Evolutionary conservation across 2,329 filamentous ascomycete species (phyloP).

Genomic region (Chaetomium strumarium): DNA sequence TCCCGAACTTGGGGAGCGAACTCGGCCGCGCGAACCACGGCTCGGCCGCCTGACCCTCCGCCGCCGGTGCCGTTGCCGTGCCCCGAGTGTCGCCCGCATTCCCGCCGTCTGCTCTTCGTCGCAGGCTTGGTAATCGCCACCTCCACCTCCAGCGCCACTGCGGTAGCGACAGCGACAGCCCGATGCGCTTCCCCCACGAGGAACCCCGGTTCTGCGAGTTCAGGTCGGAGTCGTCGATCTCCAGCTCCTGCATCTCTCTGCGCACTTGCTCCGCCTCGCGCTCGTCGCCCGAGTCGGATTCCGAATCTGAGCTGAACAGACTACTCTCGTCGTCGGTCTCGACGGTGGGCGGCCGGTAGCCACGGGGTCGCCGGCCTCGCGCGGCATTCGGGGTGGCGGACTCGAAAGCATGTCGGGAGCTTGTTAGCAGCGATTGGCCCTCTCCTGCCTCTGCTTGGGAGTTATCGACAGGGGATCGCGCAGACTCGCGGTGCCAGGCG

Average conservation of each 20-base stretch:
- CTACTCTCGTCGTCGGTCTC: slow-evolving; percentile 64
- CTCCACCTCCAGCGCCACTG: slow-evolving; percentile 52
- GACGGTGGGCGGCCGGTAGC: slow-evolving; percentile 76
- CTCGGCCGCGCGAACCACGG: not conserved
- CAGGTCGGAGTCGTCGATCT: slow-evolving; percentile 63
- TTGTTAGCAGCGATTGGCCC: slow-evolving; percentile 66
- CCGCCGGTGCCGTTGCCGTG: slow-evolving; percentile 22
- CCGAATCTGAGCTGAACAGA: slow-evolving; percentile 41
- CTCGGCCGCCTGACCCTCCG: not conserved
- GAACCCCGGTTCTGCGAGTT: slow-evolving; percentile 34
- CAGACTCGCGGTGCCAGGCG: slow-evolving; percentile 40
- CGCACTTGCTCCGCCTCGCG: slow-evolving; percentile 61
- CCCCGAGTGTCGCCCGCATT: slow-evolving; percentile 37
- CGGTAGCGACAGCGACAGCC: slow-evolving; percentile 46
- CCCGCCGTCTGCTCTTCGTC: not conserved
- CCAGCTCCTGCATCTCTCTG: slow-evolving; percentile 83
- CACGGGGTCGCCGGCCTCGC: slow-evolving; percentile 39
- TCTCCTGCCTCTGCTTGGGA: slow-evolving; percentile 65
- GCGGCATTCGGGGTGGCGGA: slow-evolving; percentile 29
- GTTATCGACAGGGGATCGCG: slow-evolving; percentile 50
- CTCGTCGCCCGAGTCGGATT: slow-evolving; percentile 39
- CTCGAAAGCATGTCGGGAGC: slow-evolving; percentile 39
- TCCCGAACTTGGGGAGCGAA: slow-evolving; percentile 36
- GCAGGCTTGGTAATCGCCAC: slow-evolving; percentile 43
- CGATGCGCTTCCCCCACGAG: slow-evolving; percentile 52